Base-by-base conservation (phyloP, 1,284 basidiomycete species). In the Exobasidium cylindrosporum region DNA sequence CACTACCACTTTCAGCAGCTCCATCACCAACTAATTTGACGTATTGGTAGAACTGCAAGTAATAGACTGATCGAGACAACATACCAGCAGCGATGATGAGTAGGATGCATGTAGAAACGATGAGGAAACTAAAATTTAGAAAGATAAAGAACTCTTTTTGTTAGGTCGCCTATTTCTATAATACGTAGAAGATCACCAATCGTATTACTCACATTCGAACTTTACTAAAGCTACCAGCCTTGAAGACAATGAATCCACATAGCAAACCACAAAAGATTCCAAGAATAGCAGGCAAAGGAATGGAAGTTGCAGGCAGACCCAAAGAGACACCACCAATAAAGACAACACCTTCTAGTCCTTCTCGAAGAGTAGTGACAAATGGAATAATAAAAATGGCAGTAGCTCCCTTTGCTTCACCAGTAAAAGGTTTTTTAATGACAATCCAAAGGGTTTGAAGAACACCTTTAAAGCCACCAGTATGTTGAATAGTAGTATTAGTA, bases 321-420 rank as follows among this genome's bases (percentile, higher is more conserved):
- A 78, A 73, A 13, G 73, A 74, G 17, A 78, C 76, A 44, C 76
- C 76, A 13, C 75, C 76, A 60, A 77, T 72, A 58, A 77, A 78
- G 24, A 78, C 74, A 35, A 77, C 67, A 5, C 72, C 75, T 62
- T 78, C 76, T 3, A 78, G 64, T 24, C 76, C 76, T 62, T 78
- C 76, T 30, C 76, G 73, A 1, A 77, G 68, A 10, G 73, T 76
- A 14, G 76, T 78, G 61, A 78, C 62, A 46, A 78, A 65, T 4
- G 76, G 76, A 40, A 78, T 74, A 54, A 69, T 59, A 64, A 78
- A 78, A 32, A 78, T 67, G 17, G 74, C 70, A 45, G 49, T 46
- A 3, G 54, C 54, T 17, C 60, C 63, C 2, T 50, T 29, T 29
- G 49, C 45, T 50, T 47, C 58, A 21, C 56, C 43, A 6, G 11